Evolutionary conservation across 495 filamentous ascomycete species (phyloP), one percentile per base, ranked within the genome.

Genomic region (Aspergillus biplanus): DNA sequence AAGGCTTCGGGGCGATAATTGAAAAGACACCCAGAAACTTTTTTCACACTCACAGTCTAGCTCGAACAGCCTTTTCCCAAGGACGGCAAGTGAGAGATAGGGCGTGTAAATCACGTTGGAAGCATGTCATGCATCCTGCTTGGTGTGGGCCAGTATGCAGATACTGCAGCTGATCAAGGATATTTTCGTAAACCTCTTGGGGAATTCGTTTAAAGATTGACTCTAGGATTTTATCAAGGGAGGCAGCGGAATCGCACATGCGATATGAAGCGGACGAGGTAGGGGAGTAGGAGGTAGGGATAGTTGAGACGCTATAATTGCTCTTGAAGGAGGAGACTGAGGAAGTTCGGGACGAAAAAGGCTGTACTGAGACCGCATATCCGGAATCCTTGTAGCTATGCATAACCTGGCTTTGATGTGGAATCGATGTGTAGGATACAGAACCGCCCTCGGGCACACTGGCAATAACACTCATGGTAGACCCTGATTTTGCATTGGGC

Each of bases 41-140:
- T 16, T 31, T 15, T 34, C 31, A 11, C 5, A 80, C 86, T 82
- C 71, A 93, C 84, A 95, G 73, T 64, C 82, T 80, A 58, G 79
- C 79, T 62, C 86, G 80, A 18, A 89, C 89, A 16, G 85, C 86
- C 69, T 85, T 85, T 70, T 90, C 79, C 82, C 90, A 89, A 42
- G 86, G 84, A 54, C 86, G 84, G 60, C 83, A 87, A 34, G 86
- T 89, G 58, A 92, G 67, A 42, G 87, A 85, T 34, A 92, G 80
- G 55, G 84, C 81, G 66, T 85, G 86, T 32, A 93, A 71, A 69
- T 95, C 91, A 55, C 89, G 85, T 78, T 91, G 87, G 74, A 87
- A 92, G 75, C 92, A 93, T 64, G 89, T 90, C 58, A 86, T 81
- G 68, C 92, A 95, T 46, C 80, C 78, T 34, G 68, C 70, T 63